A percentile compares a stretch with the other conserved stretches of the same genome.
Conservation (phyloP, 495 filamentous ascomycete species). For the Cetradonia linearis region DNA sequence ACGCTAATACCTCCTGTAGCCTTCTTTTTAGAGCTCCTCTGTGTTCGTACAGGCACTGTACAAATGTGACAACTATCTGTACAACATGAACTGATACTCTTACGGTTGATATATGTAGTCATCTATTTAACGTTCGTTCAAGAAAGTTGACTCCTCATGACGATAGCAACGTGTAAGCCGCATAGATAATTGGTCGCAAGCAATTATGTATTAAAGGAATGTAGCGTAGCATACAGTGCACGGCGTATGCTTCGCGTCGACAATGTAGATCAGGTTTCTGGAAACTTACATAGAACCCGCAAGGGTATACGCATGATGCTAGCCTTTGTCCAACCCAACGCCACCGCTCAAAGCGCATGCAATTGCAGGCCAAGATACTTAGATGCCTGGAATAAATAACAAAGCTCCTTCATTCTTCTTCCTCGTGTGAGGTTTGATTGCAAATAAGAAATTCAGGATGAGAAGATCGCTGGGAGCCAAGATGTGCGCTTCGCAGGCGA, state of each 20-base stretch:
- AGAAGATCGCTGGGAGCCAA: constrained; percentile 30
- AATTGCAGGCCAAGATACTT: constrained; percentile 3
- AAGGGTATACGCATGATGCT: constrained; percentile 7
- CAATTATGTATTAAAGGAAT: background rate
- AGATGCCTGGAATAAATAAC: background rate
- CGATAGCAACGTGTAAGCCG: background rate
- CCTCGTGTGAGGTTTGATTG: background rate
- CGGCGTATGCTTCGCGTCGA: background rate
- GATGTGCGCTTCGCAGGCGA: constrained; percentile 26
- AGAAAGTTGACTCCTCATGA: background rate
- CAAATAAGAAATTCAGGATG: constrained; percentile 15
- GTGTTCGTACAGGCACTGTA: no score
- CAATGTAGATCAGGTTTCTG: background rate
- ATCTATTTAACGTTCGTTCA: background rate
- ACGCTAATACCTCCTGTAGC: no score
- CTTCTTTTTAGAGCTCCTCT: no score
- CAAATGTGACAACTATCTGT: no score
- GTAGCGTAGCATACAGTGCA: background rate
- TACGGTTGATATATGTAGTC: background rate
- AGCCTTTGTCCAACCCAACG: constrained; percentile 12
- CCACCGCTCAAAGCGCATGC: constrained; percentile 19
- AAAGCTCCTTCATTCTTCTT: background rate
- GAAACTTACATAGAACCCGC: constrained; percentile 4
- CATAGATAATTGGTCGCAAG: background rate
- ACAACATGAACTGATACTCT: background rate